Base-by-base conservation (phyloP, 2,329 filamentous ascomycete genomes). In the Penicillium brasilianum region DNA sequence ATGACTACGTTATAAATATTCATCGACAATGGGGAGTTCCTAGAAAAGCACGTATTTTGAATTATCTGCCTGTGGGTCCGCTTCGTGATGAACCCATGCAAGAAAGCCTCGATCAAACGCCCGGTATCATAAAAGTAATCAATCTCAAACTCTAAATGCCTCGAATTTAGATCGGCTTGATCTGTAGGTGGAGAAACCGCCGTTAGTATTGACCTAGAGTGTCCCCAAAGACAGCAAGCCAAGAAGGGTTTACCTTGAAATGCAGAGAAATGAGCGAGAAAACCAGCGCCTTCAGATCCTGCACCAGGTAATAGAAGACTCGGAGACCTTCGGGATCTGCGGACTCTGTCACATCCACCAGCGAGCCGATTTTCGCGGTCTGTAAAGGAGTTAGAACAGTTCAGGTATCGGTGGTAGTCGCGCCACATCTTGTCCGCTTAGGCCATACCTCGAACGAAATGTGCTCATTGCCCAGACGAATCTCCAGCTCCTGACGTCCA, bases 221-320 rank as follows among this genome's bases (percentile, higher is more conserved):
- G 13, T 16, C 5, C 32, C 36, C 34, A 37, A 43, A 30, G 30
- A 43, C 14, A 41, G 16, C 13, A 54, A 32, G 5, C 25, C n/a
- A n/a, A 16, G 3, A 22, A 4, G 11, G 51, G 14, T 50, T 61
- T 75, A 88, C 87, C 89, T 99, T 99, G 84, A 99, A 99, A 81
- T 99, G 95, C 66, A 99, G 84, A 2, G 92, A 92, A 71, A 98
- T 99, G 67, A 99, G 80, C 57, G 94, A 97, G 78, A 99, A 99
- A 3, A 99, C 92, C 39, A 99, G 83, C 0, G 95, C 95, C 81
- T 98, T 99, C 28, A 99, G 82, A 75, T 99, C 95, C 75, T 99
- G 95, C 5, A 98, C 94, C 8, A 99, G 88, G 75, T 99, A 99
- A 83, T 99, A 99, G 79, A 99, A 99, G 3, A 99, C 95, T 53